Evolutionary conservation across 495 filamentous ascomycete species (phyloP).

Genomic region (Hyaloscypha variabilis): DNA sequence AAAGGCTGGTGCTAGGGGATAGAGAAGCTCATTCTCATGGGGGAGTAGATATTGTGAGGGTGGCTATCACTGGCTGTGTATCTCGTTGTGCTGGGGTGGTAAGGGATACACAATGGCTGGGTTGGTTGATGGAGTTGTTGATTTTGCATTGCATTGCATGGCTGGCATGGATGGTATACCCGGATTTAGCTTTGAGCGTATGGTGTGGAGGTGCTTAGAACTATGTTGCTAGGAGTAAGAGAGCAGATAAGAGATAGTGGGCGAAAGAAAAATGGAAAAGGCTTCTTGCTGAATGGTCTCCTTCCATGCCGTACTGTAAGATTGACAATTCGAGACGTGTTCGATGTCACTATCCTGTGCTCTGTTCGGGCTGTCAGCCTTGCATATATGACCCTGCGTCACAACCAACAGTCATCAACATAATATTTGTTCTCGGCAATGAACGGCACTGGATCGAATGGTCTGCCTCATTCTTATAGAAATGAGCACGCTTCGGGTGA

Average conservation of each 20-base stretch:
- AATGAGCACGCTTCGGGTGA: not conserved
- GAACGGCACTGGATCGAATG: no score
- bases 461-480: no score
- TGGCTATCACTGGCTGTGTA: constrained; percentile 20
- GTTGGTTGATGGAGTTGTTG: constrained; percentile 2
- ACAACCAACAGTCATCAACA: not conserved
- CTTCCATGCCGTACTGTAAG: not conserved
- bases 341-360: no score
- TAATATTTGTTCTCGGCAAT: not conserved
- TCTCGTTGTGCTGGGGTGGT: not conserved
- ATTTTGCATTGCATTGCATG: constrained; percentile 18
- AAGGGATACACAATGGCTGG: not conserved
- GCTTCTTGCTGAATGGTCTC: not conserved
- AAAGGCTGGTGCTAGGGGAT: not conserved
- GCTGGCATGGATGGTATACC: constrained; percentile 19
- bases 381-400: constrained; percentile 4
- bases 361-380: constrained; percentile 14
- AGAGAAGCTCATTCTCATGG: not conserved
- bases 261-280: not conserved
- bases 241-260: not conserved
- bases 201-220: not conserved
- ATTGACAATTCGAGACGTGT: not conserved
- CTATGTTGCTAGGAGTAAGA: not conserved
- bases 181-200: constrained; percentile 9
- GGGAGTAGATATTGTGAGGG: not conserved